Evolutionary conservation across 2,329 filamentous ascomycete genomes (phyloP), one percentile per base, ranked within the genome.

Genomic region (Botrytis fabae): DNA sequence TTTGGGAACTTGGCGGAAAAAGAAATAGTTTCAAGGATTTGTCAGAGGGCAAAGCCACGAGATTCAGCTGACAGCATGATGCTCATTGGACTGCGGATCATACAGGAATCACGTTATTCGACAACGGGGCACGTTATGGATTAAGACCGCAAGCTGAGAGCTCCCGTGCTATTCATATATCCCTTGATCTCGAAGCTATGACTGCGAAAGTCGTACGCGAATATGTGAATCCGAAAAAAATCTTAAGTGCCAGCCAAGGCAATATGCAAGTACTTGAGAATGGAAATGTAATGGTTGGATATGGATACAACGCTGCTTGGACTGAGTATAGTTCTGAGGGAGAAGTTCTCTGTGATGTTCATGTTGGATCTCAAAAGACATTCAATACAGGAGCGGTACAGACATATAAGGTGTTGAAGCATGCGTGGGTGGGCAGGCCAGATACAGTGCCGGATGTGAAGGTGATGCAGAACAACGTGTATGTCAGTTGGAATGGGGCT

Each of bases 61-160:
- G 81, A 25, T 86, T 86, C 75, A 82, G 82, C 16, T 86, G 83
- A 78, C 85, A 87, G 76, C 85, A 86, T 75, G 82, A 86, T 75
- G 85, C 84, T 0, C 82, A 83, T 20, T 86, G 72, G 73, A 68
- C 60, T 20, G 42, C n/a, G 3, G 69, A 78, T 57, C 42, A 73
- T n/a, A 69, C 46, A 16, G 72, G 69, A 25, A 73, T 75, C 16
- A 74, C 68, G 1, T 32, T 76, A 1, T 76, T 75, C 46, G 73
- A 77, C n/a, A 75, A 76, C 40, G 69, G 71, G 6, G 76, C 73
- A 2, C 61, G 70, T 0, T 72, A 77, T 48, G 73, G 61, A n/a
- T 46, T 71, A 20, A 60, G 64, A 8, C 61, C 59, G 8, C 7
- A 48, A 2, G 64, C 70, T 18, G 69, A 73, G 16, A 40, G 60